Evolutionary conservation across 1,284 basidiomycete species (phyloP).

Genomic region (Tausonia pullulans): DNA sequence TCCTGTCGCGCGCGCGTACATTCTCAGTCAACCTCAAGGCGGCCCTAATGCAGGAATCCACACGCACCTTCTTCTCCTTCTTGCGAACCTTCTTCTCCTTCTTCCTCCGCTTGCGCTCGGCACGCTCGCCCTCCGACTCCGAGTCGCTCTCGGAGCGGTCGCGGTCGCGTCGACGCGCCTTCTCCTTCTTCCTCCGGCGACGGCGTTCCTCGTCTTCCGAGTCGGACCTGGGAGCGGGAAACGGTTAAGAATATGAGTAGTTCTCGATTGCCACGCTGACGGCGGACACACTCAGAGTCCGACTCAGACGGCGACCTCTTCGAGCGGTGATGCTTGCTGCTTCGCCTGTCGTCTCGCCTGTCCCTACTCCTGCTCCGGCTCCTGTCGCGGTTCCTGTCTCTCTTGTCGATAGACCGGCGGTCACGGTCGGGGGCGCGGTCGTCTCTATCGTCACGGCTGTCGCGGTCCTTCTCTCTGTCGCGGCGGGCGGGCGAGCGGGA

Average conservation of each 20-base stretch:
- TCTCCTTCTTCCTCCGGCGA: constrained; percentile 2
- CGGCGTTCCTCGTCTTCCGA: not conserved
- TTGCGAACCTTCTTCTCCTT: constrained; percentile 40
- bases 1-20: constrained; percentile 26
- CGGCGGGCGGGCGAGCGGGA: constrained; percentile 5
- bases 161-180: not conserved
- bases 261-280: too few species aligned
- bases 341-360: constrained; percentile 1
- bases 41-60: not conserved
- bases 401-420: not conserved
- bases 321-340: not conserved
- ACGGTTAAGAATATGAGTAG: too few species aligned
- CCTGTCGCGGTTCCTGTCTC: constrained; percentile 11
- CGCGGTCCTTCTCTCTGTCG: constrained; percentile 15
- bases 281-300: constrained; percentile 11
- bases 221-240: not conserved
- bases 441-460: not conserved
- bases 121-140: constrained; percentile 21
- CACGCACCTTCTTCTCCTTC: constrained; percentile 43
- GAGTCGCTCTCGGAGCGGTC: constrained; percentile 9
- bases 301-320: constrained; percentile 13
- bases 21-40: not conserved
- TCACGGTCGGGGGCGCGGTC: constrained; percentile 1
- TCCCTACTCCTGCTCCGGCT: constrained; percentile 11
- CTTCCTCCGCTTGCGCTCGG: constrained; percentile 24